Conservation (phyloP, 768 basidiomycete species). For the Porpolomopsis calyptriformis region DNA sequence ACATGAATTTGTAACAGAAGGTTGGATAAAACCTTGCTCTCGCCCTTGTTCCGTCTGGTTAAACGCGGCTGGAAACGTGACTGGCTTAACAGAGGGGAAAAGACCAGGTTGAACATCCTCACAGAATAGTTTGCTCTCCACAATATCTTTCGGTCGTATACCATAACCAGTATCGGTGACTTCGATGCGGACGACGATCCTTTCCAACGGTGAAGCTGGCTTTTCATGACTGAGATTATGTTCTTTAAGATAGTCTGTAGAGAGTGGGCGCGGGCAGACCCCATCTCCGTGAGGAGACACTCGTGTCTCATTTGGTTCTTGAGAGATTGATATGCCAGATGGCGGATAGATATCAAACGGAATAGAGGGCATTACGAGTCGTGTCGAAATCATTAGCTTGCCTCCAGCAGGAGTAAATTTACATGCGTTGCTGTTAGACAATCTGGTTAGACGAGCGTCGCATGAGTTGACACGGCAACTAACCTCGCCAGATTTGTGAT, state of each 20-base stretch:
- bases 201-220: constrained; percentile 33
- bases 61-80: constrained; percentile 42
- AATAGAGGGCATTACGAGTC: constrained; percentile 34
- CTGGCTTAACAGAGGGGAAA: neutral
- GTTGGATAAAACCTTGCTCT: constrained; percentile 38
- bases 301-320: constrained; percentile 5
- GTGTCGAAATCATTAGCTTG: constrained; percentile 55
- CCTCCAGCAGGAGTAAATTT: constrained; percentile 71
- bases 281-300: constrained; percentile 10
- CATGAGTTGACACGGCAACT: constrained; percentile 3
- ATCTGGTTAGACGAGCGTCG: neutral
- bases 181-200: constrained; percentile 77
- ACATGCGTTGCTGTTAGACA: constrained; percentile 51
- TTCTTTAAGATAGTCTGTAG: constrained; percentile 31
- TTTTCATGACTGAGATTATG: constrained; percentile 40
- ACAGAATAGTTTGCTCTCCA: constrained; percentile 64
- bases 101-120: constrained; percentile 17
- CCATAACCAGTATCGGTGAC: constrained; percentile 63
- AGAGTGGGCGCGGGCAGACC: constrained; percentile 26
- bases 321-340: neutral
- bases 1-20: neutral
- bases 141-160: constrained; percentile 48
- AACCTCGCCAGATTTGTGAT: constrained; percentile 77
- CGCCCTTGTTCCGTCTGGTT: constrained; percentile 72
- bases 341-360: constrained; percentile 14